Conservation (phyloP, 202 grass and related monocot genomes). For the Bolboschoenoplectus hybrid region DNA sequence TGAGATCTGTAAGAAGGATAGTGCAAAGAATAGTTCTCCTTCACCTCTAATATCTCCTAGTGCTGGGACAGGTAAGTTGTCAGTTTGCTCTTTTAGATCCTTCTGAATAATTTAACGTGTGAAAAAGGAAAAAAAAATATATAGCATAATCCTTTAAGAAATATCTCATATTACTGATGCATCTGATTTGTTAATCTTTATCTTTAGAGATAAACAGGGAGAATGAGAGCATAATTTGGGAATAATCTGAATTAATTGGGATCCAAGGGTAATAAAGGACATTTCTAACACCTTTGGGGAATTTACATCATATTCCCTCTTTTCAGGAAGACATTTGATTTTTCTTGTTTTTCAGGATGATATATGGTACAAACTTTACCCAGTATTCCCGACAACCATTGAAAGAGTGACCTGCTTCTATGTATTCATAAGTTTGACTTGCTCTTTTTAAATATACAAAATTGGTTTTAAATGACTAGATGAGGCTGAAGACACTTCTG, state of each 20-base stretch:
- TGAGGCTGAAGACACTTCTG: slow-evolving; percentile 61
- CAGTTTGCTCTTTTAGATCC: slow-evolving; percentile 20
- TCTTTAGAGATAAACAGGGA: neutral
- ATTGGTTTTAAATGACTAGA: slow-evolving; percentile 49
- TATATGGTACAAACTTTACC: slow-evolving; percentile 11
- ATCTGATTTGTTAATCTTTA: neutral
- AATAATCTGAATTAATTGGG: slow-evolving; percentile 25
- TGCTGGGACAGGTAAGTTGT: slow-evolving; percentile 52
- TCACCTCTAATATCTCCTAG: slow-evolving; percentile 50
- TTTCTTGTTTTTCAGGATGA: neutral
- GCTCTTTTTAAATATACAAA: slow-evolving; percentile 27
- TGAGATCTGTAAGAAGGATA: slow-evolving; percentile 69
- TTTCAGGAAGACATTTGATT: too few species aligned
- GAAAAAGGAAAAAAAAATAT: neutral
- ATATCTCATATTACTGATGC: neutral
- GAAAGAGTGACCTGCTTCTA: slow-evolving; percentile 16
- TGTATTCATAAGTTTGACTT: neutral
- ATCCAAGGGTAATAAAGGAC: neutral
- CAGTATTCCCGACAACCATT: neutral
- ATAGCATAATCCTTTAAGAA: neutral
- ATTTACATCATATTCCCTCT: neutral
- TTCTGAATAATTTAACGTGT: slow-evolving; percentile 8
- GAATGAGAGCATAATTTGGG: slow-evolving; percentile 29
- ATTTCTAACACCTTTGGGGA: neutral
- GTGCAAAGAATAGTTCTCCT: slow-evolving; percentile 44